A percentile compares a stretch with the other conserved stretches of the same genome.
phyloP scores from a whole-genome alignment of 306 rosid species.

The Prunus armeniaca region DNA sequence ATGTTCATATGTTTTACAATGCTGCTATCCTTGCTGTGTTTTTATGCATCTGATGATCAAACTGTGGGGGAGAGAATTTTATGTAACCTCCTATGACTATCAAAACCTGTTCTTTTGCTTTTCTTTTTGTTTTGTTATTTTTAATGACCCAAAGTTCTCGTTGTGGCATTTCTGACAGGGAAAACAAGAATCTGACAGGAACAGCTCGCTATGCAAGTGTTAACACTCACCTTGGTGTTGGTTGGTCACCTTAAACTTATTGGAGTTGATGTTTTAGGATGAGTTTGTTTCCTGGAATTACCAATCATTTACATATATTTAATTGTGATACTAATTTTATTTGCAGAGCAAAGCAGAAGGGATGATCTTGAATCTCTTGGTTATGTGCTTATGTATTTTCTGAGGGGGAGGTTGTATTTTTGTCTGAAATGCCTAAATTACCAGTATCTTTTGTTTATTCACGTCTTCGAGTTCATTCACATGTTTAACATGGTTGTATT shows the following conservation, averaged over 20 bases:
- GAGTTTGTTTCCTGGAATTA: conserved; percentile 11
- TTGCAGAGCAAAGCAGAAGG: conserved; percentile 98
- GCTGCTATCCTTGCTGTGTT: conserved; percentile 10
- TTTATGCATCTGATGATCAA: conserved; percentile 4
- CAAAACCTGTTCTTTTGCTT: not conserved
- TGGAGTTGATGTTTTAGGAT: conserved; percentile 17
- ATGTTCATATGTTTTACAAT: not conserved
- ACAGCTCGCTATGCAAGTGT: conserved; percentile 99
- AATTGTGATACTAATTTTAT: conserved; percentile 16
- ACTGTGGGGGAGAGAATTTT: not conserved
- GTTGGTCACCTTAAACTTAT: conserved; percentile 45
- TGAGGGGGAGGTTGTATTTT: conserved; percentile 86
- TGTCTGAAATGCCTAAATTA: conserved; percentile 7
- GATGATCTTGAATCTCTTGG: conserved; percentile 99
- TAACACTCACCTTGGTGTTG: conserved; percentile 97
- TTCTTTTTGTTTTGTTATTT: not conserved
- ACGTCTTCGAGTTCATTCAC: conserved; percentile 4
- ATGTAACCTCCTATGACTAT: not conserved
- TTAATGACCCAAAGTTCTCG: not conserved
- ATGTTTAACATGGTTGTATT: conserved; percentile 23
- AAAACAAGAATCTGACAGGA: conserved; percentile 99
- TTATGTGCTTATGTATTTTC: conserved; percentile 91
- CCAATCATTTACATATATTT: conserved; percentile 1
- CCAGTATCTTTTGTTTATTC: not conserved
- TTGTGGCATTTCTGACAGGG: conserved; percentile 47